These are phyloP conservation scores for Rhizopogon roseolus DNA, from an alignment of 768 basidiomycete species.

Conservation along the genomic window DNA sequence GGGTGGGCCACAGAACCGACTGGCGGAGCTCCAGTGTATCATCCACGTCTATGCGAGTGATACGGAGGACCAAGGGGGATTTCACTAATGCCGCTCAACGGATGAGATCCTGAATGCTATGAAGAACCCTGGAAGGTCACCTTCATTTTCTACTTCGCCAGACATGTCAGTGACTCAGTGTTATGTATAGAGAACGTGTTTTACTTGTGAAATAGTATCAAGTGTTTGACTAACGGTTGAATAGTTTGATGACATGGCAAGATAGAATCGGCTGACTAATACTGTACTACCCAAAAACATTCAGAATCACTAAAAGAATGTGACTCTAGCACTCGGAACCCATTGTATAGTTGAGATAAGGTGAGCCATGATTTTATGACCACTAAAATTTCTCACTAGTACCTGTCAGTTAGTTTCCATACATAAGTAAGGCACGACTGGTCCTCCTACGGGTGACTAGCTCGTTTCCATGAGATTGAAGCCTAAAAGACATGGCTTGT, in stretches of 20 bases:
- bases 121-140: background rate
- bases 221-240: no score
- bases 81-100: background rate
- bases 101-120: background rate
- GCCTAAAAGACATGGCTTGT: background rate
- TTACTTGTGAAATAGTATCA: background rate
- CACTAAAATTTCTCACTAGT: no score
- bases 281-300: no score
- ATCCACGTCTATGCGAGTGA: constrained; percentile 32
- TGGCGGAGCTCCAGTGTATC: constrained; percentile 50
- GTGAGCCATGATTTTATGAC: background rate
- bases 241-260: no score
- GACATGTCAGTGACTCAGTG: background rate
- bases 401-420: no score
- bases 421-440: no score
- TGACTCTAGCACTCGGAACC: background rate
- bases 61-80: constrained; percentile 3
- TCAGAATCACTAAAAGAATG: background rate
- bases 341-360: background rate
- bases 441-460: no score
- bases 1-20: constrained; percentile 53
- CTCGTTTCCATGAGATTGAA: background rate
- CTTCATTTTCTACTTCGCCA: background rate
- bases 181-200: background rate
- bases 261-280: no score